Base-by-base conservation (phyloP, 192 early-diverging fungal species). In the Podochytrium sp. region DNA sequence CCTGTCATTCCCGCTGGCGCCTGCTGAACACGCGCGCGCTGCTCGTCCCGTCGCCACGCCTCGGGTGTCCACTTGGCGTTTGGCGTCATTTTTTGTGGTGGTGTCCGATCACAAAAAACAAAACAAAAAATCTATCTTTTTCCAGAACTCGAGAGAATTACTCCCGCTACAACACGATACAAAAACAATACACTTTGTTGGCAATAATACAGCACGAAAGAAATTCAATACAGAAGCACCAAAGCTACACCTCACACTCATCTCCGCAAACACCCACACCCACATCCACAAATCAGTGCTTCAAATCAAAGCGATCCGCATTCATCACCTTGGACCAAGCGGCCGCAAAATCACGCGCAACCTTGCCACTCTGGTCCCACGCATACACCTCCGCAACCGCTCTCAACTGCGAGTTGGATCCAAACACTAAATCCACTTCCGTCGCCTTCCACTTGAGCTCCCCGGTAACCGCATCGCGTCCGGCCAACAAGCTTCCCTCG, bases 321-420 rank as follows among this genome's bases (percentile, higher is more conserved):
- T 74, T 64, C 57, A 62, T 62, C 14, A 77, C 76, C 69, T 77
- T 77, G 32, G 32, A 20, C 76, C 76, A 77, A 18, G 76, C 76
- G 30, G 35, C 51, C 2, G 65, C 76, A 51, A 77, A 77, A 34
- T 74, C 76, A 4, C 47, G 29, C 6, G 65, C 71, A 55, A 77
- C 76, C 38, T 37, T 25, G 10, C 3, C 71, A 20, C 53, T 6
- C 14, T 49, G 72, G 16, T 51, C 61, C 18, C 27, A 41, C 10
- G 71, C 76, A 37, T 77, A 77, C 12, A 53, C 42, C 47, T 77
- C 76, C 27, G 76, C 55, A n/a, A 77, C 47, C 2, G 43, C 76
- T 14, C 76, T 23, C 55, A 77, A 61, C 43, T 75, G 70, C 14
- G 76, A 77, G 76, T 77, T 77, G 43, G 71, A 75, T 23, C 76